These are phyloP conservation scores for Aspergillus jensenii DNA, from an alignment of 2,329 filamentous ascomycete species.

Conservation along the genomic window DNA sequence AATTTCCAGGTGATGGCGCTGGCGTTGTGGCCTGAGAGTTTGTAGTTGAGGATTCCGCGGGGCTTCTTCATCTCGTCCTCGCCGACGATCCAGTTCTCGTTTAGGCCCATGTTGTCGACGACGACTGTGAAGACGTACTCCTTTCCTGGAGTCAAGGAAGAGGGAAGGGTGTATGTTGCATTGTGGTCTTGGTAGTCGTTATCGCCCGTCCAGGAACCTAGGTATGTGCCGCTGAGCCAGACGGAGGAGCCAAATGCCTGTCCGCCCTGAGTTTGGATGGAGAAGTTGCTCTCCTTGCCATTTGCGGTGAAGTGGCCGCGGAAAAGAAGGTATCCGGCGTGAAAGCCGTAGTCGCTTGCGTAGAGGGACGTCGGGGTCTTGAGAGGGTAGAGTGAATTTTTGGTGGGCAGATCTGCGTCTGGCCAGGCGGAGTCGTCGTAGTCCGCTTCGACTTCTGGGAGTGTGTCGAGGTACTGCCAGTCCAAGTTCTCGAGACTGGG, in stretches of 20 bases:
- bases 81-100: conserved; percentile 65
- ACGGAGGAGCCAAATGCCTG: conserved; percentile 65
- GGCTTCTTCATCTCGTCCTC: conserved; percentile 59
- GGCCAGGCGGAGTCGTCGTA: conserved; percentile 73
- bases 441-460: conserved; percentile 64
- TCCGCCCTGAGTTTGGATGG: conserved; percentile 64
- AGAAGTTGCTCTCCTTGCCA: conserved; percentile 59
- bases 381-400: conserved; percentile 58
- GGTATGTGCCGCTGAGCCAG: conserved; percentile 63
- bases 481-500: conserved; percentile 59
- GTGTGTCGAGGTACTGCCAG: conserved; percentile 70
- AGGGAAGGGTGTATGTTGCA: conserved; percentile 57
- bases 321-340: conserved; percentile 68
- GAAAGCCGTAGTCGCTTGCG: conserved; percentile 71
- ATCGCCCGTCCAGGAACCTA: conserved; percentile 65
- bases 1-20: conserved; percentile 53
- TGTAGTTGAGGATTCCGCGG: conserved; percentile 53
- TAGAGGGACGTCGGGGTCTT: conserved; percentile 68
- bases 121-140: conserved; percentile 66
- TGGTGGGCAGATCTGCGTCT: conserved; percentile 57
- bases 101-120: conserved; percentile 71
- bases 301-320: conserved; percentile 67
- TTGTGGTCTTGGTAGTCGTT: conserved; percentile 52
- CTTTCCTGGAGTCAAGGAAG: conserved; percentile 49
- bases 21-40: conserved; percentile 39